These are phyloP conservation scores for Ophiostoma sp. DNA, from an alignment of 2,329 filamentous ascomycete species.

Conservation along the genomic window DNA sequence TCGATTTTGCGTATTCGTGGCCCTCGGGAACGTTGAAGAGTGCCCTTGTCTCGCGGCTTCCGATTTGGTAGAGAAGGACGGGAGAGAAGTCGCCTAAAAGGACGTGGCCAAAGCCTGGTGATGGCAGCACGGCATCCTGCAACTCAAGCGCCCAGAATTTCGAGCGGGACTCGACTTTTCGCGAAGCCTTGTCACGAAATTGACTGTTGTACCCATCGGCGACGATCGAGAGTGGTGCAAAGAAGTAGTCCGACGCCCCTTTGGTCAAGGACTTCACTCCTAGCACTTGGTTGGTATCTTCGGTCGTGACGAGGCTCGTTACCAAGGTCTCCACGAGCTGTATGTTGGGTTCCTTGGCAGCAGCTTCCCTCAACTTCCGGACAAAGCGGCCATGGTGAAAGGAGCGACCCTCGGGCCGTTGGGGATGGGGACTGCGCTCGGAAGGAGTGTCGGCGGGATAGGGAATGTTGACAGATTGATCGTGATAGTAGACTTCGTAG, in stretches of 20 bases:
- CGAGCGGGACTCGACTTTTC: conserved; percentile 69
- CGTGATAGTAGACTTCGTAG: conserved; percentile 84
- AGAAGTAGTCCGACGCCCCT: conserved; percentile 69
- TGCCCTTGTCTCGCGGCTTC: conserved; percentile 85
- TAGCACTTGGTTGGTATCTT: conserved; percentile 66
- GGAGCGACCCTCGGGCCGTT: conserved; percentile 63
- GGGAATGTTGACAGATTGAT: conserved; percentile 70
- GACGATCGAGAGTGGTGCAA: conserved; percentile 81
- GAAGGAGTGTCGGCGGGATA: conserved; percentile 68
- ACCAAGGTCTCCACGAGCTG: conserved; percentile 88
- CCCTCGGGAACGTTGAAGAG: conserved; percentile 83
- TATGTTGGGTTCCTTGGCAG: conserved; percentile 74
- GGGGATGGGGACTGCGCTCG: conserved; percentile 45
- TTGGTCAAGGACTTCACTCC: conserved; percentile 75
- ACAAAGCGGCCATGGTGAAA: conserved; percentile 98
- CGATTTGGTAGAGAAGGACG: conserved; percentile 93
- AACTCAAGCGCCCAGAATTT: conserved; percentile 94
- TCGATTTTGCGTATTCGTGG: conserved; percentile 68
- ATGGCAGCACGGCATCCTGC: conserved; percentile 78
- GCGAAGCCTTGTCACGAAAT: conserved; percentile 76
- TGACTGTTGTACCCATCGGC: conserved; percentile 91
- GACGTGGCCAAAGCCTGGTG: conserved; percentile 78
- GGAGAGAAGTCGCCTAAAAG: conserved; percentile 74
- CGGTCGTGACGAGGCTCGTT: conserved; percentile 69
- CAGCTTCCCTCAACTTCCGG: conserved; percentile 72